Conservation (phyloP, 2,329 filamentous ascomycete genomes). For the Xylaria hypoxylon region DNA sequence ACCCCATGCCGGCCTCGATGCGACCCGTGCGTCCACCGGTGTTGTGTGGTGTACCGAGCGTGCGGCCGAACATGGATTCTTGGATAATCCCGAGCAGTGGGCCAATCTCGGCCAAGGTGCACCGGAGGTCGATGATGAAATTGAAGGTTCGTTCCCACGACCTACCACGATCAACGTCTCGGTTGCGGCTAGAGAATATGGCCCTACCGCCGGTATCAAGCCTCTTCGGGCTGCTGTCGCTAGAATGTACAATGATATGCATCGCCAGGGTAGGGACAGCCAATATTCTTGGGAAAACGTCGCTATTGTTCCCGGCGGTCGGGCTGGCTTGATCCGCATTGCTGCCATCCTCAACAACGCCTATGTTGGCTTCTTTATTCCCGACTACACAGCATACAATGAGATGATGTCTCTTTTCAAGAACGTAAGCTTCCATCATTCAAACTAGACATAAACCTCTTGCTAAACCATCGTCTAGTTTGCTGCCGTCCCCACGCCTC, state of each 20-base stretch:
- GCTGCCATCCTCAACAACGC: conserved; percentile 93
- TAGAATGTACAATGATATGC: conserved; percentile 91
- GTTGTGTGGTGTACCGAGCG: conserved; percentile 94
- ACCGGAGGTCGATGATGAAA: conserved; percentile 93
- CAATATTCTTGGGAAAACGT: conserved; percentile 99
- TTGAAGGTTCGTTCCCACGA: conserved; percentile 86
- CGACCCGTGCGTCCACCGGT: conserved; percentile 87
- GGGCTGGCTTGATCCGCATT: conserved; percentile 93
- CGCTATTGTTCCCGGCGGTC: conserved; percentile 92
- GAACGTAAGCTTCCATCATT: conserved; percentile 67
- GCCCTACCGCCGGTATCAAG: conserved; percentile 94
- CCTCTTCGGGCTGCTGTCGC: conserved; percentile 89
- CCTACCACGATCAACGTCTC: conserved; percentile 83
- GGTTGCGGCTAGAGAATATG: conserved; percentile 86
- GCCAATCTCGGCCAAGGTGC: conserved; percentile 95
- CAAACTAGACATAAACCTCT: conserved; percentile 24
- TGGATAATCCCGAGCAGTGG: conserved; percentile 84
- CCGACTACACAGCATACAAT: conserved; percentile 96
- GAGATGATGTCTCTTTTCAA: conserved; percentile 97
- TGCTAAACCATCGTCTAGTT: conserved; percentile 64
- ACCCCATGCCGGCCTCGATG: conserved; percentile 90
- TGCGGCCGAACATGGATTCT: conserved; percentile 88
- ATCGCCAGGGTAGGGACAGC: conserved; percentile 86
- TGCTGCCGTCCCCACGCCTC: conserved; percentile 85
- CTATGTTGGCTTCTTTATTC: conserved; percentile 93